phyloP scores from a whole-genome alignment of 1,139 yeast species.

The Debaryomyces robertsiae region DNA sequence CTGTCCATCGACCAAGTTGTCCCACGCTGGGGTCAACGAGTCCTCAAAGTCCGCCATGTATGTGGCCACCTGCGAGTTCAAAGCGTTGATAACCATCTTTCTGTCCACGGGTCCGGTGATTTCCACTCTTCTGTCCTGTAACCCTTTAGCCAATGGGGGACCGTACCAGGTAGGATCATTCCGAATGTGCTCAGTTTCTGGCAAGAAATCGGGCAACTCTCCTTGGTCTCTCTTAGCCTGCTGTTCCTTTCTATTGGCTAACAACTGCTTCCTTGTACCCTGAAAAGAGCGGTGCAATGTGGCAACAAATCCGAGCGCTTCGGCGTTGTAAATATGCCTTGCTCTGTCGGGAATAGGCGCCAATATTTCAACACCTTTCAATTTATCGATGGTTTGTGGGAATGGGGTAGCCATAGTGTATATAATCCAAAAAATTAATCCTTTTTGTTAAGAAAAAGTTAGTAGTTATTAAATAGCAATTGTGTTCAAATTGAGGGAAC shows the following conservation, averaged over 20 bases:
- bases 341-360: conserved; percentile 65
- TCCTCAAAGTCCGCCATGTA: conserved; percentile 97
- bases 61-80: conserved; percentile 85
- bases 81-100: conserved; percentile 92
- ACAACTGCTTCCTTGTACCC: conserved; percentile 58
- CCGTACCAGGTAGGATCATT: conserved; percentile 80
- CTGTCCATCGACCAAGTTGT: conserved; percentile 84
- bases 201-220: conserved; percentile 68
- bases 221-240: conserved; percentile 70
- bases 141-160: conserved; percentile 73
- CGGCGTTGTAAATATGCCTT: conserved; percentile 63
- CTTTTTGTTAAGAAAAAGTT: conserved; percentile 1
- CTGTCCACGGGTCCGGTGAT: conserved; percentile 91
- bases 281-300: conserved; percentile 74
- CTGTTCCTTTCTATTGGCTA: conserved; percentile 59
- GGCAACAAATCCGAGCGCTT: conserved; percentile 73
- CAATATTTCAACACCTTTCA: conserved; percentile 65
- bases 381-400: conserved; percentile 52
- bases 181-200: conserved; percentile 70
- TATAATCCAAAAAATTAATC: conserved; percentile 1
- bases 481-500: conserved; percentile 1
- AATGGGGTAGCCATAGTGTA: conserved; percentile 49
- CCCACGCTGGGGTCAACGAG: conserved; percentile 95
- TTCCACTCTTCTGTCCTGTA: conserved; percentile 78
- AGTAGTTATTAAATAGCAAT: background rate